Conservation (phyloP, 352 stramenopile genomes). For the Thalassiosira hispida region DNA sequence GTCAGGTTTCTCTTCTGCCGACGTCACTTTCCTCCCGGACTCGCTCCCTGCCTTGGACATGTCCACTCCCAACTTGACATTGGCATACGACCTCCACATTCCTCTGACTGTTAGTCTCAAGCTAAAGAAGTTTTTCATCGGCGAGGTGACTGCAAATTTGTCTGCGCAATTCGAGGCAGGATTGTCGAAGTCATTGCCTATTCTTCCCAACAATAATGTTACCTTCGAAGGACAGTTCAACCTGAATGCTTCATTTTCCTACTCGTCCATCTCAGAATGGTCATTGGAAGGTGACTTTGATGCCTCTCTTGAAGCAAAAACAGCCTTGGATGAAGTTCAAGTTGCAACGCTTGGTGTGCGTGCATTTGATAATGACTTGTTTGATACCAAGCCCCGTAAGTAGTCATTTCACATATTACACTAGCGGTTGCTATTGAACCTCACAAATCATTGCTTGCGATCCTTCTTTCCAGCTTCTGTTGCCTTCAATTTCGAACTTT, state of each 20-base stretch:
- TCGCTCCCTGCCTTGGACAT: too few relatives aligned
- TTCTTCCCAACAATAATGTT: constrained; percentile 1
- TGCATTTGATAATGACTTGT: constrained; percentile 36
- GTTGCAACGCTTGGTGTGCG: constrained; percentile 3
- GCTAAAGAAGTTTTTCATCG: constrained; percentile 24
- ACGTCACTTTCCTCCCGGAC: too few relatives aligned
- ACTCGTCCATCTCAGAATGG: constrained; percentile 6
- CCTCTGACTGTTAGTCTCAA: constrained; percentile 13
- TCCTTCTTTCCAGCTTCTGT: constrained; percentile 22
- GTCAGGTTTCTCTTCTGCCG: not conserved
- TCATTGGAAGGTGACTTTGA: constrained; percentile 7
- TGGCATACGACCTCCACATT: constrained; percentile 21
- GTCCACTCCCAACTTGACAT: too few relatives aligned
- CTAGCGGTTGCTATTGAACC: too few relatives aligned
- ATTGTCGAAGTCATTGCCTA: constrained; percentile 13
- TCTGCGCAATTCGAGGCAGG: not conserved
- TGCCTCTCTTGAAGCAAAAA: constrained; percentile 7
- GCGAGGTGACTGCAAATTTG: constrained; percentile 14
- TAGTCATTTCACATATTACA: too few relatives aligned
- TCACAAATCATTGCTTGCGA: not conserved
- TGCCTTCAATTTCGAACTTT: constrained; percentile 41
- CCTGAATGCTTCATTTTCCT: not conserved
- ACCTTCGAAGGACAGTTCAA: constrained; percentile 22
- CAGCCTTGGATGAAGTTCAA: not conserved
- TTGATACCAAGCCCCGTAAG: constrained; percentile 42